A percentile compares a stretch with the other conserved stretches of the same genome.
Evolutionary conservation across 1,139 yeast genomes (phyloP).

Genomic region (Saccharomyces hybrid): DNA sequence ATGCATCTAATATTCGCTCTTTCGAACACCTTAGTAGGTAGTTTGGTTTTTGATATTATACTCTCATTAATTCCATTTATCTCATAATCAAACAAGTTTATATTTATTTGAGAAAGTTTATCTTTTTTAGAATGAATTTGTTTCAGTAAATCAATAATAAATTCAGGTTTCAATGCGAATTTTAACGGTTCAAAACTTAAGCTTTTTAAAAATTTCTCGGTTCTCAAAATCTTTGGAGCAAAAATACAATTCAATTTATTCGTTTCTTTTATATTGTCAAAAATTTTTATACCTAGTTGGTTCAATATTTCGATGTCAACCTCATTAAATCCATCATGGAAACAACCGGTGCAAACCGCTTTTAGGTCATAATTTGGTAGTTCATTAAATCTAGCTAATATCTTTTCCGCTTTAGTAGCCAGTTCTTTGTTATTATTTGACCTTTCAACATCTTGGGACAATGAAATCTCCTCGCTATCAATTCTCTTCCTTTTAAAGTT

Average conservation of each 20-base stretch:
- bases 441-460: slow-evolving; percentile 32
- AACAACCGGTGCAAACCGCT: slow-evolving; percentile 59
- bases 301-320: slow-evolving; percentile 34
- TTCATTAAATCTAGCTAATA: slow-evolving; percentile 9
- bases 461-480: slow-evolving; percentile 10
- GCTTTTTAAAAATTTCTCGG: slow-evolving; percentile 66
- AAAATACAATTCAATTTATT: slow-evolving; percentile 44
- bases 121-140: slow-evolving; percentile 22
- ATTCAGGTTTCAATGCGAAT: slow-evolving; percentile 31
- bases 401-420: slow-evolving; percentile 17
- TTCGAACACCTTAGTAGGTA: slow-evolving; percentile 30
- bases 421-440: slow-evolving; percentile 25
- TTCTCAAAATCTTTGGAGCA: slow-evolving; percentile 74
- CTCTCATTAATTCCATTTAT: slow-evolving; percentile 26
- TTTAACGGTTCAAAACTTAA: slow-evolving; percentile 31
- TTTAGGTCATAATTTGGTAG: slow-evolving; percentile 32
- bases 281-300: slow-evolving; percentile 35
- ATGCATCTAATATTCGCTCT: slow-evolving; percentile 42
- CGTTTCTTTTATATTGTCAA: slow-evolving; percentile 37
- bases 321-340: slow-evolving; percentile 39
- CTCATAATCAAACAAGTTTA: slow-evolving; percentile 23
- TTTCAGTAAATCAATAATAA: slow-evolving; percentile 28
- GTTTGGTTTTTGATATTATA: slow-evolving; percentile 28
- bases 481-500: slow-evolving; percentile 26
- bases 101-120: neutral